These are phyloP conservation scores for Lotus japonicus DNA, from an alignment of 306 rosid species.

Conservation along the genomic window DNA sequence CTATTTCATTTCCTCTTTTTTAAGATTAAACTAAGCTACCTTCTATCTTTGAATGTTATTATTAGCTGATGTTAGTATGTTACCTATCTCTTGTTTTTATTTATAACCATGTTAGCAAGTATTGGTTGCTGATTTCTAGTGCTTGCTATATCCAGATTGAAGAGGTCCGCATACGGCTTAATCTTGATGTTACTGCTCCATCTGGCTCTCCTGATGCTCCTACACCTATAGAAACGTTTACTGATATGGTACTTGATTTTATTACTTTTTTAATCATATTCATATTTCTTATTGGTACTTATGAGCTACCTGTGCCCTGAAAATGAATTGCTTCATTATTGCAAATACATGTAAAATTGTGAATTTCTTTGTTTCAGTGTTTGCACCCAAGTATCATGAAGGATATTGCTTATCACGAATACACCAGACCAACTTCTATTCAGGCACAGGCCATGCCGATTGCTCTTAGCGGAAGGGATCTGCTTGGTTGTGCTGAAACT, in stretches of 20 bases:
- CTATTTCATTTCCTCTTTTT: not conserved
- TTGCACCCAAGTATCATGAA: slow-evolving; percentile 67
- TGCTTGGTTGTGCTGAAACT: slow-evolving; percentile 88
- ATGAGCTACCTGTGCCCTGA: not conserved
- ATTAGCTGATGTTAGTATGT: not conserved
- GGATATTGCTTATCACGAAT: slow-evolving; percentile 79
- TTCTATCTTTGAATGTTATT: not conserved
- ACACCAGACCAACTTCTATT: slow-evolving; percentile 83
- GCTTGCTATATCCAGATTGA: slow-evolving; percentile 47
- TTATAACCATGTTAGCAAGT: not conserved
- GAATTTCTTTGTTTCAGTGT: slow-evolving; percentile 42
- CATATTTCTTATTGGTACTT: not conserved
- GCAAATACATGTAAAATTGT: not conserved
- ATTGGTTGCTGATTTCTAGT: slow-evolving; percentile 4
- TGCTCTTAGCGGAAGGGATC: slow-evolving; percentile 80
- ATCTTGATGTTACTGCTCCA: slow-evolving; percentile 61
- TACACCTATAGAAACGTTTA: slow-evolving; percentile 73
- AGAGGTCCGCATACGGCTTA: slow-evolving; percentile 66
- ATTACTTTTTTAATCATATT: not conserved
- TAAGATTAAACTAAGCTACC: not conserved
- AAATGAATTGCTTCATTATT: not conserved
- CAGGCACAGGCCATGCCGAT: slow-evolving; percentile 92
- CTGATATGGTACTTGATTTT: slow-evolving; percentile 54
- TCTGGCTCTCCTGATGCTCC: slow-evolving; percentile 57
- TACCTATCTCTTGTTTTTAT: not conserved